Conservation (phyloP, 2,329 filamentous ascomycete genomes). For the Didymella lethalis region DNA sequence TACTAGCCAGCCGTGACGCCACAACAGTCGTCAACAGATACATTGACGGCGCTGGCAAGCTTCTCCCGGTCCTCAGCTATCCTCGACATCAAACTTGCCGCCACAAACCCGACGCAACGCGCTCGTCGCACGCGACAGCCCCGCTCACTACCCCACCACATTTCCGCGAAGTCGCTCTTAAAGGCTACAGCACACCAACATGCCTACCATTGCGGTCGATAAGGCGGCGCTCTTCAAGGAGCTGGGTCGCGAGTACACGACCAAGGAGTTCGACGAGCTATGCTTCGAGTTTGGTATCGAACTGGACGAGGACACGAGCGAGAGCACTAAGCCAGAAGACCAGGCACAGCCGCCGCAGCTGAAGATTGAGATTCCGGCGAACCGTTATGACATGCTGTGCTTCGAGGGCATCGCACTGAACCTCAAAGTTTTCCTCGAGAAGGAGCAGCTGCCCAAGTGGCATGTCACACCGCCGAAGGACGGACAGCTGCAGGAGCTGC, state of each 20-base stretch:
- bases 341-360: constrained; percentile 85
- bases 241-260: constrained; percentile 89
- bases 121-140: constrained; percentile 32
- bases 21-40: constrained; percentile 12
- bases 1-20: constrained; percentile 15
- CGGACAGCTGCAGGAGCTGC: constrained; percentile 80
- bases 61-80: neutral
- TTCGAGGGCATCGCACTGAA: constrained; percentile 96
- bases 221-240: constrained; percentile 96
- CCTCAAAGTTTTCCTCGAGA: constrained; percentile 91
- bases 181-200: constrained; percentile 56
- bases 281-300: constrained; percentile 99
- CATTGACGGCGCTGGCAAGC: constrained; percentile 6
- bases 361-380: constrained; percentile 98
- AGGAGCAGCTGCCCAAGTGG: constrained; percentile 79
- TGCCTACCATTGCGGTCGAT: constrained; percentile 97
- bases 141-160: constrained; percentile 46
- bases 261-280: constrained; percentile 93
- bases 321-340: constrained; percentile 45
- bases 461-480: constrained; percentile 73
- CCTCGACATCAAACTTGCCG: neutral
- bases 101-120: constrained; percentile 27
- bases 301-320: constrained; percentile 80
- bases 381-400: constrained; percentile 93
- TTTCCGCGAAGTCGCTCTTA: constrained; percentile 19